phyloP scores from a whole-genome alignment of 768 basidiomycete species.

The Serendipita indica region DNA sequence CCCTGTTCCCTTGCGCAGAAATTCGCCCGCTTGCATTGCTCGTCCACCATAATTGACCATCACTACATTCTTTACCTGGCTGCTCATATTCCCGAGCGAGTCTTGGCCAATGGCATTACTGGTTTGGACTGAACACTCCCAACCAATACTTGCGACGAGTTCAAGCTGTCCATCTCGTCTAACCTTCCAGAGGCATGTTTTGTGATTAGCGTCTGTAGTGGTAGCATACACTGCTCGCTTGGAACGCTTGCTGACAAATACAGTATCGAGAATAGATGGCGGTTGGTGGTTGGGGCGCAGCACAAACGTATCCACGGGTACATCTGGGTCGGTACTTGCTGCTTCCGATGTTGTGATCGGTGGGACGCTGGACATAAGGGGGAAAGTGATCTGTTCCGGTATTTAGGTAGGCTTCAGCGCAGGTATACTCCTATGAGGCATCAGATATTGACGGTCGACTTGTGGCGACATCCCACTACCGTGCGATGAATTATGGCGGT shows the following conservation, averaged over 20 bases:
- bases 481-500: too few species aligned
- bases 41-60: background rate
- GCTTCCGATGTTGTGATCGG: constrained; percentile 1
- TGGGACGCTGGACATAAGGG: background rate
- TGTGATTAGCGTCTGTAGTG: background rate
- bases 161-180: background rate
- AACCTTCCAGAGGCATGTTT: background rate
- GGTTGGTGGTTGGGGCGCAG: background rate
- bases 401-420: too few species aligned
- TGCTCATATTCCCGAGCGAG: background rate
- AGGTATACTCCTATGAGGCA: too few species aligned
- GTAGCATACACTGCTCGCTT: constrained; percentile 4
- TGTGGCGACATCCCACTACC: too few species aligned
- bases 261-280: constrained; percentile 4
- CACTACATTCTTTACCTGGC: background rate
- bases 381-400: too few species aligned
- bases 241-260: background rate
- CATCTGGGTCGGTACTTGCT: background rate
- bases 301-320: constrained; percentile 8
- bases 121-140: background rate
- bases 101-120: background rate
- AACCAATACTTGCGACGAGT: background rate
- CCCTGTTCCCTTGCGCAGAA: background rate
- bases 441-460: too few species aligned
- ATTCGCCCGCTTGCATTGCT: background rate